Conservation (phyloP, 768 basidiomycete species). For the Porpolomopsis calyptriformis region DNA sequence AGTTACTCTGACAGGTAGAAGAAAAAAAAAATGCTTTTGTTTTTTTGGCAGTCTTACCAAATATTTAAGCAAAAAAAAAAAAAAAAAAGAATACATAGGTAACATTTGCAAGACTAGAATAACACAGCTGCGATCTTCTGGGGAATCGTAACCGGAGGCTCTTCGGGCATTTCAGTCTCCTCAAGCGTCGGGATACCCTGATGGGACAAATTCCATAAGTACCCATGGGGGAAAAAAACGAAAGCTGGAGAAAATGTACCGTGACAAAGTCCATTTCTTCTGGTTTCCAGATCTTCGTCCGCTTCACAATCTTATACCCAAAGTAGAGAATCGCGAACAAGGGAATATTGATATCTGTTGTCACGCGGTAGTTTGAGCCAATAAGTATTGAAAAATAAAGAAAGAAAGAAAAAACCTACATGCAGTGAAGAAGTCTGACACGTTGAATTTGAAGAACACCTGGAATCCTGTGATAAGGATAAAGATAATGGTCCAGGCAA, state of each 20-base stretch:
- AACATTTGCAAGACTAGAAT: too few species aligned
- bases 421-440: conserved; percentile 33
- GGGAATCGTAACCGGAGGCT: conserved; percentile 37
- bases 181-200: conserved; percentile 60
- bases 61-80: too few species aligned
- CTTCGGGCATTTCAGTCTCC: conserved; percentile 51
- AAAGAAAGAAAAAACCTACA: conserved; percentile 21
- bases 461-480: conserved; percentile 30
- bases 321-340: conserved; percentile 35
- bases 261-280: conserved; percentile 65
- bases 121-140: conserved; percentile 40
- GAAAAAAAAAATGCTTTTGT: neutral
- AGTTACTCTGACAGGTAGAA: neutral
- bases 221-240: neutral
- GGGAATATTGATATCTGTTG: conserved; percentile 39
- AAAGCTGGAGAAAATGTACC: conserved; percentile 24
- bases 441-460: conserved; percentile 43
- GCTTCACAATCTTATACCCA: conserved; percentile 32
- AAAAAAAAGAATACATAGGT: too few species aligned
- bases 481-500: conserved; percentile 43
- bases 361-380: too few species aligned
- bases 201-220: neutral
- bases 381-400: neutral
- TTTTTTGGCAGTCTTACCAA: too few species aligned
- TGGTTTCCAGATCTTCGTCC: conserved; percentile 41